Conservation (phyloP, 768 basidiomycete genomes). For the Gloeophyllum trabeum region DNA sequence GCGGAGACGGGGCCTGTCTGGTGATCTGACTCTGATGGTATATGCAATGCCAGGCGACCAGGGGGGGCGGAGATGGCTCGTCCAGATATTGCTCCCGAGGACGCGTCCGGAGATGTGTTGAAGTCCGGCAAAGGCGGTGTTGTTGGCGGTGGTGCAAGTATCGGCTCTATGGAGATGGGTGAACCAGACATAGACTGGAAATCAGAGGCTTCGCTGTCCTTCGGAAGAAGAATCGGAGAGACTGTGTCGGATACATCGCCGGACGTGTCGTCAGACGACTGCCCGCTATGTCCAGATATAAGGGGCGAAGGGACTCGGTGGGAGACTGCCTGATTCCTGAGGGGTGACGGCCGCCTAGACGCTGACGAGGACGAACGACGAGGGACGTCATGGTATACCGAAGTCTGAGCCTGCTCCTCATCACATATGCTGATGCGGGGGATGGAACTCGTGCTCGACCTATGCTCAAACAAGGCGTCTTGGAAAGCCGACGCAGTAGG, state of each 20-base stretch:
- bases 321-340: background rate
- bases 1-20: constrained; percentile 54
- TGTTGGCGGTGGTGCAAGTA: constrained; percentile 30
- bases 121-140: constrained; percentile 28
- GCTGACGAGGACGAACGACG: too few species aligned
- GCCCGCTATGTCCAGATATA: background rate
- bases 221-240: too few species aligned
- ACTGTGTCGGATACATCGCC: too few species aligned
- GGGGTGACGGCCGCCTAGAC: too few species aligned
- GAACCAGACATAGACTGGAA: background rate
- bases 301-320: background rate
- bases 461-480: constrained; percentile 27
- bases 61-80: constrained; percentile 1
- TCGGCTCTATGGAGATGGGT: constrained; percentile 18
- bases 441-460: constrained; percentile 2
- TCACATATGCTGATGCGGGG: background rate
- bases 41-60: constrained; percentile 26
- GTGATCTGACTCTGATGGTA: constrained; percentile 37
- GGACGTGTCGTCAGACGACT: too few species aligned
- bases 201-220: too few species aligned
- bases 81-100: background rate
- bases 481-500: constrained; percentile 78
- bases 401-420: too few species aligned
- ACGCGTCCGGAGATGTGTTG: background rate
- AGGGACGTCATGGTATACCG: too few species aligned